phyloP scores from a whole-genome alignment of 306 rosid genomes.

The Ochetophila trinervis region DNA sequence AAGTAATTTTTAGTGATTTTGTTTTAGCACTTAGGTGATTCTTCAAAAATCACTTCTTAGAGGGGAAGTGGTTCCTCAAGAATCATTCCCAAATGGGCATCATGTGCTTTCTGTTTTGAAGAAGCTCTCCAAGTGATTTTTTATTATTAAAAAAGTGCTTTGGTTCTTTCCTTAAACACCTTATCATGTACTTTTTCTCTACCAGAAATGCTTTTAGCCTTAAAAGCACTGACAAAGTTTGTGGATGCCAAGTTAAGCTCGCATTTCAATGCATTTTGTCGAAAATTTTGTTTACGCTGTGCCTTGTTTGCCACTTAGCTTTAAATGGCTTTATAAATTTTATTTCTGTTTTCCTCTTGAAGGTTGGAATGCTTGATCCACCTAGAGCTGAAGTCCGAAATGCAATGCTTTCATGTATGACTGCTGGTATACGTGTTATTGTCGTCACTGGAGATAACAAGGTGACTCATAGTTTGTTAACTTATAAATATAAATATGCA shows the following conservation, averaged over 20 bases:
- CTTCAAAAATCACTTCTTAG: too few relatives aligned
- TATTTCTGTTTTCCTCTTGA: slow-evolving; percentile 22
- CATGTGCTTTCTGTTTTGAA: too few relatives aligned
- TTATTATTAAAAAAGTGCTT: too few relatives aligned
- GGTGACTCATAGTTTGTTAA: slow-evolving; percentile 42
- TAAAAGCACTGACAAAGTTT: too few relatives aligned
- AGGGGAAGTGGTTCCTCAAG: too few relatives aligned
- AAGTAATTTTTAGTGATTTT: too few relatives aligned
- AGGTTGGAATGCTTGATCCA: slow-evolving; percentile 99
- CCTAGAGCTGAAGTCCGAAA: slow-evolving; percentile 96
- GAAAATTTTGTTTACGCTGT: background rate
- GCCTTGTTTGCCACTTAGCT: background rate
- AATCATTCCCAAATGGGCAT: too few relatives aligned
- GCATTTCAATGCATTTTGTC: slow-evolving; percentile 4
- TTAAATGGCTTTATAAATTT: slow-evolving; percentile 10
- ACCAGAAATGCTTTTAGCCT: too few relatives aligned
- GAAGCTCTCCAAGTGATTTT: too few relatives aligned
- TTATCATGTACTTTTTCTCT: too few relatives aligned
- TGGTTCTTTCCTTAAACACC: too few relatives aligned
- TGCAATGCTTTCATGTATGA: slow-evolving; percentile 93
- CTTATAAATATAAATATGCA: background rate
- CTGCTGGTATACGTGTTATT: slow-evolving; percentile 98
- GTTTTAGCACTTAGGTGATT: too few relatives aligned
- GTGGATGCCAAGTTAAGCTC: background rate
- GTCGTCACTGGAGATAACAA: slow-evolving; percentile 99